Evolutionary conservation across 768 basidiomycete genomes (phyloP), one percentile per base, ranked within the genome.

Genomic region (Leccinum subgranulosum): DNA sequence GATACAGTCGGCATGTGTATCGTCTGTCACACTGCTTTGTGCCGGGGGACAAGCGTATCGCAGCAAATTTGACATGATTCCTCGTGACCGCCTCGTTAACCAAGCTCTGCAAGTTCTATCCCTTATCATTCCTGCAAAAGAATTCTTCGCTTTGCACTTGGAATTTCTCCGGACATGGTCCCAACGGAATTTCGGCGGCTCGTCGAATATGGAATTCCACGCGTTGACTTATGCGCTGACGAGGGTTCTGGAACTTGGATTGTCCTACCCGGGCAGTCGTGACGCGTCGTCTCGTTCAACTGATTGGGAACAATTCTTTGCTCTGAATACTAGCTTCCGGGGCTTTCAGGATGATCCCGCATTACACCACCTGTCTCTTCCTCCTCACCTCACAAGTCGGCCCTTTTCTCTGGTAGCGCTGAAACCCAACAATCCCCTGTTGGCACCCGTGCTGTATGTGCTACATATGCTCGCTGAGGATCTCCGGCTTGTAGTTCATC

Each of bases 391-490:
- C 57, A 56, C 74, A 74, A 51, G 64, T 73, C 49, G 58, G 54
- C 39, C 57, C 58, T 56, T 72, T 64, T 54, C 62, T 57, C 31
- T 68, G 58, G 51, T 61, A 56, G 49, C 64, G 61, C 3, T 66
- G 59, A 68, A 64, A 54, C 77, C 80, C 12, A 79, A 83, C 51
- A 43, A 43, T 43, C 69, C 70, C 21, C 69, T 81, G 15, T 73
- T 87, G 15, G 82, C 82, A 0, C 82, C 83, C 2, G 76, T 88
- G 27, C 75, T 95, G 12, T 83, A 86, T 57, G 88, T 85, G 0
- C 72, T 98, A 2, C 94, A 98, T 67, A 82, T 86, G 46, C 78
- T 96, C 2, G 93, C 81, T 0, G 92, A 90, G 66, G 81, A 87
- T 56, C 69, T 87, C 31, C 81, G 86, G 15, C 74, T 91, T 2